Conservation (phyloP, 345 rosid genomes). For the Turnera subulata region DNA sequence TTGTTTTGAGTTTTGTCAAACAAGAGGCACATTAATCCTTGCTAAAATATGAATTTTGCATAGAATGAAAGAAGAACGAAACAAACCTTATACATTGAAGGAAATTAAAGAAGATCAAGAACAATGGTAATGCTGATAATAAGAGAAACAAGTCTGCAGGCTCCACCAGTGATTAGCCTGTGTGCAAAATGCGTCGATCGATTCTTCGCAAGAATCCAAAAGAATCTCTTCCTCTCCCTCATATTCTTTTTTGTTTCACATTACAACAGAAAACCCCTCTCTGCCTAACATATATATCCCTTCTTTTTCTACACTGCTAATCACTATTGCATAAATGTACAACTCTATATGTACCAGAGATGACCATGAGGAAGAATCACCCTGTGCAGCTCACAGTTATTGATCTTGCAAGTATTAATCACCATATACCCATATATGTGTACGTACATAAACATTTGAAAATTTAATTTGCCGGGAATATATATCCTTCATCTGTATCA, state of each 20-base stretch:
- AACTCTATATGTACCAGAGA: conserved; percentile 6
- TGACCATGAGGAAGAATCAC: background rate
- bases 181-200: conserved; percentile 17
- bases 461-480: no score
- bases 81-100: background rate
- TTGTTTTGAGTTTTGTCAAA: no score
- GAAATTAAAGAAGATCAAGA: background rate
- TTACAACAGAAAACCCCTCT: no score
- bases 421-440: no score
- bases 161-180: conserved; percentile 19
- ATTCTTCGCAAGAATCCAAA: background rate
- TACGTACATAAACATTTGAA: no score
- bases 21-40: no score
- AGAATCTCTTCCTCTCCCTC: background rate
- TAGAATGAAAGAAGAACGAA: no score
- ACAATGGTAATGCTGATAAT: no score
- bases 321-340: conserved; percentile 24
- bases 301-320: conserved; percentile 8
- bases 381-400: background rate
- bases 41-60: no score
- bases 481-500: no score
- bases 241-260: no score
- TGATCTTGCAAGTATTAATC: no score
- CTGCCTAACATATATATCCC: background rate
- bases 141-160: conserved; percentile 4